Percentiles rank a stretch among this genome's conserved stretches.
These are phyloP conservation scores for Orbilia oligospora DNA, from an alignment of 2,329 filamentous ascomycete genomes.

Conservation along the genomic window DNA sequence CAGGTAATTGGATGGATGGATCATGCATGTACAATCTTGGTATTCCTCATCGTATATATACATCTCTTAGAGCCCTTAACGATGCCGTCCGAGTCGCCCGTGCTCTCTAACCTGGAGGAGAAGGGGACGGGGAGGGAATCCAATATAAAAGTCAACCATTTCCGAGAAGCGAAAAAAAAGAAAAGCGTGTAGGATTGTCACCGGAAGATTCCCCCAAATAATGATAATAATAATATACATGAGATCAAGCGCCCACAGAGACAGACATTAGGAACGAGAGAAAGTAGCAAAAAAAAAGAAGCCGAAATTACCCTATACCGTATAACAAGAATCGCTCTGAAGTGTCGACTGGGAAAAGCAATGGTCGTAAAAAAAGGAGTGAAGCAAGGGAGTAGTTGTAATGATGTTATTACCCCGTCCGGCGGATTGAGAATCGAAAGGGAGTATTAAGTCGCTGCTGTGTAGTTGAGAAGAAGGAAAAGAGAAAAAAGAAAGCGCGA, in stretches of 20 bases:
- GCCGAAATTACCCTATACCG: conserved; percentile 18
- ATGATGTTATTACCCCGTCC: conserved; percentile 17
- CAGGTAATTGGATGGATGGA: background rate
- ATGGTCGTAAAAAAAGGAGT: conserved; percentile 18
- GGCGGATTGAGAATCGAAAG: conserved; percentile 42
- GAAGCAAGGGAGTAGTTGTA: conserved; percentile 12
- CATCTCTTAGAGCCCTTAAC: background rate
- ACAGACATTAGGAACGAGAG: conserved; percentile 1
- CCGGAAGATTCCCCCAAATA: conserved; percentile 13
- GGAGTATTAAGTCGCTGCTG: conserved; percentile 54
- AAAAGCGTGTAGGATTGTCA: background rate
- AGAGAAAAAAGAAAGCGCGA: conserved; percentile 29
- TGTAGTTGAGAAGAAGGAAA: conserved; percentile 4
- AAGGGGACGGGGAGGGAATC: background rate
- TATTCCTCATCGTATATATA: conserved; percentile 7
- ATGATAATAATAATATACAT: conserved; percentile 32
- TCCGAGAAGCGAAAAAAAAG: background rate
- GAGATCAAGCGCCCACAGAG: conserved; percentile 6
- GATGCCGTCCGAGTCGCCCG: background rate
- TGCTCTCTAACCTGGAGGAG: background rate
- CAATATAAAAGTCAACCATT: conserved; percentile 2
- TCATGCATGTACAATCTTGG: conserved; percentile 1
- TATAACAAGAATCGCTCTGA: conserved; percentile 34
- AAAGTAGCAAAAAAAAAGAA: conserved; percentile 3
- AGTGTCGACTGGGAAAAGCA: conserved; percentile 4